Evolutionary conservation across 2,329 filamentous ascomycete genomes (phyloP), one percentile per base, ranked within the genome.

Genomic region (Colletotrichum echinochloae): DNA sequence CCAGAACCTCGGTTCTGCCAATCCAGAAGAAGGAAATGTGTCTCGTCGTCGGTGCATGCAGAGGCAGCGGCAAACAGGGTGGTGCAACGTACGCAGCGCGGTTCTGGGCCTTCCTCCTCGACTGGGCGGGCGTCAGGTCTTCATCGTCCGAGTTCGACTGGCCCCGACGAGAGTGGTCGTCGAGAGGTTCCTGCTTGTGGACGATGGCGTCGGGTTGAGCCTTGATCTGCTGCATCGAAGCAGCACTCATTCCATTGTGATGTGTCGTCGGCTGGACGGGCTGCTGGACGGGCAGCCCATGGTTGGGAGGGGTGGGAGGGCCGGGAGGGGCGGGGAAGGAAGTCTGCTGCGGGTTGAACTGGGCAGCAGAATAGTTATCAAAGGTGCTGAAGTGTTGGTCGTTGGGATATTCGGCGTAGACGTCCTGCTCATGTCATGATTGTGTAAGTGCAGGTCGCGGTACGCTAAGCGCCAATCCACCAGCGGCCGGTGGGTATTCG

Each of bases 41-140:
- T 35, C n/a, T 30, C 56, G 20, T 30, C 56, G 20, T 56, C 33
- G 20, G n/a, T 5, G 30, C 54, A 39, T 28, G 60, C 20, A 44
- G 46, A 59, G 35, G 46, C 30, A n/a, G 23, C 9, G 28, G 23
- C 48, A 23, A 18, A 23, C 20, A n/a, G 14, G 18, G 33, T 9
- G 18, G 33, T 9, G 26, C 46, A 59, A 88, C 88, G 74, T 83
- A 90, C 88, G 88, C 88, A 74, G 87, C 87, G 74, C 88, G 83
- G 73, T 90, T 90, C 78, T 90, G 88, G 54, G 87, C 88, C 77
- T 90, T 90, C 71, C 88, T 84, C 75, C 86, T 83, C 14, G 86
- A 87, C 76, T 89, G 87, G 7, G 87, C 87, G 0, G 87, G 88
- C 28, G 86, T 89, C 76, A 88, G 65, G 60, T 85, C 81, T 55